These are phyloP conservation scores for Sonneratia alba DNA, from an alignment of 345 rosid species.

Conservation along the genomic window DNA sequence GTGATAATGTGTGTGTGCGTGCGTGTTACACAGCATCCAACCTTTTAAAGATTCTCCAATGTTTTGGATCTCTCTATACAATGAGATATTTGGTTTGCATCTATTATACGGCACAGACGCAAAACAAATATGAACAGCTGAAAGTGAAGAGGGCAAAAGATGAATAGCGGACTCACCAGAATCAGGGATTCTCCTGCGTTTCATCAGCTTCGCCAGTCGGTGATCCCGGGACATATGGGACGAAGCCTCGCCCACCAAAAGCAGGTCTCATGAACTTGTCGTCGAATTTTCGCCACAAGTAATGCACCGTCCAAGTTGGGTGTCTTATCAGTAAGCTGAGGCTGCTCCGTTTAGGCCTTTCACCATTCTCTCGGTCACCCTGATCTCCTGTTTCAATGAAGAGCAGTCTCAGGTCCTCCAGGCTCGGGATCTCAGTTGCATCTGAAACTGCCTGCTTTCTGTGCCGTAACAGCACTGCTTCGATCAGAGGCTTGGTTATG, in stretches of 20 bases:
- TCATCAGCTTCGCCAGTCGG: conserved; percentile 4
- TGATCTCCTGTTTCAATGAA: conserved; percentile 32
- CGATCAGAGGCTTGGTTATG: conserved; percentile 43
- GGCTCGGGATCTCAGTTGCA: conserved; percentile 27
- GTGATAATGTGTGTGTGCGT: too few relatives aligned
- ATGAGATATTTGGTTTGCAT: neutral
- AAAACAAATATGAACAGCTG: neutral
- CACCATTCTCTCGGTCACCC: neutral
- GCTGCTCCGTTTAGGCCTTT: conserved; percentile 21
- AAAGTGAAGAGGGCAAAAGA: neutral
- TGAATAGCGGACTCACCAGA: neutral
- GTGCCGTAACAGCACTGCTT: conserved; percentile 31
- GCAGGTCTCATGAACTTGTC: conserved; percentile 12
- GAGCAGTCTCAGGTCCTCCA: conserved; percentile 38
- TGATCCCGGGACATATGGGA: neutral
- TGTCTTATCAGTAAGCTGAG: conserved; percentile 31
- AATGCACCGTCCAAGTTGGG: conserved; percentile 20
- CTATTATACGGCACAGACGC: neutral
- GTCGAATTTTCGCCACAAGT: conserved; percentile 9
- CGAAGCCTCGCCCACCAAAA: conserved; percentile 13
- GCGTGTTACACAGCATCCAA: too few relatives aligned
- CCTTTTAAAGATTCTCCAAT: too few relatives aligned
- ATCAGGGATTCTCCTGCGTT: conserved; percentile 3
- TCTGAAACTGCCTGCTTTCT: conserved; percentile 27
- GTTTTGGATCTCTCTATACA: neutral